phyloP scores from a whole-genome alignment of 2,329 filamentous ascomycete species.

The Truncatella angustata region DNA sequence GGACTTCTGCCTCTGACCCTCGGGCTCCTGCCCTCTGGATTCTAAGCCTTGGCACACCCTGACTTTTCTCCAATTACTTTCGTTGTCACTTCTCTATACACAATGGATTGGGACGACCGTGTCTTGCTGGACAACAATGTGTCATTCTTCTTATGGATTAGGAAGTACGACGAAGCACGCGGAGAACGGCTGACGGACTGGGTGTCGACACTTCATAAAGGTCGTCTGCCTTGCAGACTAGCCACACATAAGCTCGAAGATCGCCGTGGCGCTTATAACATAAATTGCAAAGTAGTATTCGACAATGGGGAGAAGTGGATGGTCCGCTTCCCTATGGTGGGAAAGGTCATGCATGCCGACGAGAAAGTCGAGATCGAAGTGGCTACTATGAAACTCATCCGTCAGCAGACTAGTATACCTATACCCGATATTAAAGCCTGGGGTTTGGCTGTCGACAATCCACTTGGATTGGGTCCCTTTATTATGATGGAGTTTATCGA shows the following conservation, averaged over 20 bases:
- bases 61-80: neutral
- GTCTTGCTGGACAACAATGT: neutral
- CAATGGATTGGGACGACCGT: neutral
- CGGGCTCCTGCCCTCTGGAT: neutral
- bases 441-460: conserved; percentile 15
- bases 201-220: neutral
- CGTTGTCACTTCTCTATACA: neutral
- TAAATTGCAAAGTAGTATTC: conserved; percentile 4
- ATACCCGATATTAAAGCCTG: conserved; percentile 15
- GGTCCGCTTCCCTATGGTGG: conserved; percentile 15
- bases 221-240: neutral
- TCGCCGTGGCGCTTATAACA: conserved; percentile 5
- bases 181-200: neutral
- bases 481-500: conserved; percentile 15
- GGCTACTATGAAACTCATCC: conserved; percentile 15
- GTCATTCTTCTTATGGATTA: conserved; percentile 1
- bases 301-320: conserved; percentile 14
- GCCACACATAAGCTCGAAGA: neutral
- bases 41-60: neutral
- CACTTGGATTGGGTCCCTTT: conserved; percentile 16
- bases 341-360: conserved; percentile 10
- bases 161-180: neutral
- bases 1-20: neutral
- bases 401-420: conserved; percentile 14
- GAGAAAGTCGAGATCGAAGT: conserved; percentile 16